These are phyloP conservation scores for Sugiyamaella xylanicola DNA, from an alignment of 1,139 yeast species.

Conservation along the genomic window DNA sequence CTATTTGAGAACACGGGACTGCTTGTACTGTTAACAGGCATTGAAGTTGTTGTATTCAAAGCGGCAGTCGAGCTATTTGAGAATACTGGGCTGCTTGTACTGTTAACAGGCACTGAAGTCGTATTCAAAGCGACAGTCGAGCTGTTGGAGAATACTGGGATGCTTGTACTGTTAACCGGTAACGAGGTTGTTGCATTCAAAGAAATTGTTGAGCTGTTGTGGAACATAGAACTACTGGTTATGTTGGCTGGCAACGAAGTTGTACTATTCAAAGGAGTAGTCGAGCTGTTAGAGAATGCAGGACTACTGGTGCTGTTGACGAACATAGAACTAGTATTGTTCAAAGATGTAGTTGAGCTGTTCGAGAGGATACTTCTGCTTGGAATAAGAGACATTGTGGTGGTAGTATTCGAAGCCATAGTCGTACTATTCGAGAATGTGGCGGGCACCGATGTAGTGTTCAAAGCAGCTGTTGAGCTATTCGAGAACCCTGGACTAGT, in stretches of 20 bases:
- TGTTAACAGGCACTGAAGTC: background rate
- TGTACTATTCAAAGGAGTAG: background rate
- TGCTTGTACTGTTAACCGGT: background rate
- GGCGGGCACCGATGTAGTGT: too few relatives aligned
- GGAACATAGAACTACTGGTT: background rate
- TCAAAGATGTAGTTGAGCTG: background rate
- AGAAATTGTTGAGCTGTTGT: background rate
- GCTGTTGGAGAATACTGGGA: background rate
- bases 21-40: constrained; percentile 5
- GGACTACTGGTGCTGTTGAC: background rate
- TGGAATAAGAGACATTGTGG: background rate
- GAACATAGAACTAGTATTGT: background rate
- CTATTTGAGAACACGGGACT: background rate
- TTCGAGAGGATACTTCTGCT: background rate
- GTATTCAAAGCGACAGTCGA: too few relatives aligned
- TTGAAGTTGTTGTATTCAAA: constrained; percentile 4
- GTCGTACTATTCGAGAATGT: too few relatives aligned
- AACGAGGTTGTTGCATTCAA: background rate
- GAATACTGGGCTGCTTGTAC: constrained; percentile 2
- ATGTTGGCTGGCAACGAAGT: background rate
- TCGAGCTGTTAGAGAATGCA: background rate
- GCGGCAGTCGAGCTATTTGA: constrained; percentile 1
- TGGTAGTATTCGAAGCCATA: background rate
- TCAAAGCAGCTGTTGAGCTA: constrained; percentile 1
- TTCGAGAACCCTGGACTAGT: background rate